These are phyloP conservation scores for Pseudogymnoascus sp. DNA, from an alignment of 2,329 filamentous ascomycete species.

Conservation along the genomic window DNA sequence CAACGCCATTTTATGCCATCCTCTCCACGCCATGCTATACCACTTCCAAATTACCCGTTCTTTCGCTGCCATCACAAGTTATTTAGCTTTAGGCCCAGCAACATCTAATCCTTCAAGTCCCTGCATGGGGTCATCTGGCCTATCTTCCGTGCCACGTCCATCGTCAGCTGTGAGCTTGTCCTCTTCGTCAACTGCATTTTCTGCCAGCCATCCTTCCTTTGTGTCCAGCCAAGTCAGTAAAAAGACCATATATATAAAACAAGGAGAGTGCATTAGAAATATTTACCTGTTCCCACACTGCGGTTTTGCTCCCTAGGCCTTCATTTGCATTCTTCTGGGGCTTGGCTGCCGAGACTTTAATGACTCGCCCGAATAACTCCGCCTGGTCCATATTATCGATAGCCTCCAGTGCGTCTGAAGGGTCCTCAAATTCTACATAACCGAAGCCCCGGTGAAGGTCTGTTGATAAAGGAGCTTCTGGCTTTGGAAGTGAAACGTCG, in stretches of 20 bases:
- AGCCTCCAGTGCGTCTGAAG: slow-evolving; percentile 81
- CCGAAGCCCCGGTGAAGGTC: slow-evolving; percentile 87
- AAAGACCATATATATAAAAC: neutral
- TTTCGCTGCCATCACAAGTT: slow-evolving; percentile 24
- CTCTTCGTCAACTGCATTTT: slow-evolving; percentile 78
- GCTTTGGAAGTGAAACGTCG: slow-evolving; percentile 83
- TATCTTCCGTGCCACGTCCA: slow-evolving; percentile 44
- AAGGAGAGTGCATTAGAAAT: slow-evolving; percentile 8
- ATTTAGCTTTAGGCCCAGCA: slow-evolving; percentile 78
- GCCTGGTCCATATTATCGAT: slow-evolving; percentile 99
- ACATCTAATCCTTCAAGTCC: slow-evolving; percentile 89
- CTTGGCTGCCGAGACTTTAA: slow-evolving; percentile 89
- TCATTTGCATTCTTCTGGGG: slow-evolving; percentile 82
- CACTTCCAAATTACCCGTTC: neutral
- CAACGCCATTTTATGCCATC: neutral
- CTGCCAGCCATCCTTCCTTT: slow-evolving; percentile 87
- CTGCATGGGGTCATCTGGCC: slow-evolving; percentile 82
- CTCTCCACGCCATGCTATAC: neutral
- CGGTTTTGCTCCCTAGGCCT: slow-evolving; percentile 84
- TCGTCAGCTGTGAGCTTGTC: slow-evolving; percentile 56
- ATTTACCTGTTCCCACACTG: slow-evolving; percentile 89
- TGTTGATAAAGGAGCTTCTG: slow-evolving; percentile 68
- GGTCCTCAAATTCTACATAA: slow-evolving; percentile 88
- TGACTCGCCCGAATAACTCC: slow-evolving; percentile 83
- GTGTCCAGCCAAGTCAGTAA: slow-evolving; percentile 20